Evolutionary conservation across 164 flowering plant species (phyloP), one percentile per base, ranked within the genome.

Genomic region (Liriodendron chinense): DNA sequence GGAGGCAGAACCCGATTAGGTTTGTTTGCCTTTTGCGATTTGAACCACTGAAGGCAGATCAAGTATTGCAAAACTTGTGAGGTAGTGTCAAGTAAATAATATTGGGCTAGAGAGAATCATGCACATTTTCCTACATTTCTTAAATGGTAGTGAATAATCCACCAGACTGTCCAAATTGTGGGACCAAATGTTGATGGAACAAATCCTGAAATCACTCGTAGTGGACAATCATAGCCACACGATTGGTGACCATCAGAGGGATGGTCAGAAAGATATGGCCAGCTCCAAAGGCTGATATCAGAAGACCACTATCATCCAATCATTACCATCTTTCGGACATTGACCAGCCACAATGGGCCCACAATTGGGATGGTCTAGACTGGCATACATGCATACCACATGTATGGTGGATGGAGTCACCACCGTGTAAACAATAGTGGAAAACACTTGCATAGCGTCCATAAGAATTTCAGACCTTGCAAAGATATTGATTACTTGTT

Each of bases 21-120:
- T 74, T 91, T 94, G 73, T 79, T 82, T 28, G 28, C 84, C 79
- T 89, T 91, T 84, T 96, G 98, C 10, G 94, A 86, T 83, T 94
- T 90, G 81, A 87, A 89, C 98, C 98, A 94, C 99, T 96, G 90
- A 26, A 76, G 16, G 71, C 24, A 10, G 68, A 68, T 34, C 9
- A 65, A 23, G 26, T 34, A 65, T n/a, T 50, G 65, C 70, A 80
- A 80, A 64, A 74, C 47, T 73, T 61, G 25, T 67, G 50, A 23
- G 76, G n/a, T 28, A 68, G 34, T 26, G 25, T 62, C 57, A 65
- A 57, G 9, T 59, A 69, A 24, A 22, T 9, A 16, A 50, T 25
- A 53, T 16, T 53, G 59, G 59, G 59, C 18, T 16, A 53, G 59
- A 53, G 59, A 53, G 18, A 34, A 34, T 3, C 43, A 12, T 13